Percentiles rank a stretch among this genome's conserved stretches.
Conservation (phyloP, 805 yeast species). For the Hanseniaspora occidentalis region DNA sequence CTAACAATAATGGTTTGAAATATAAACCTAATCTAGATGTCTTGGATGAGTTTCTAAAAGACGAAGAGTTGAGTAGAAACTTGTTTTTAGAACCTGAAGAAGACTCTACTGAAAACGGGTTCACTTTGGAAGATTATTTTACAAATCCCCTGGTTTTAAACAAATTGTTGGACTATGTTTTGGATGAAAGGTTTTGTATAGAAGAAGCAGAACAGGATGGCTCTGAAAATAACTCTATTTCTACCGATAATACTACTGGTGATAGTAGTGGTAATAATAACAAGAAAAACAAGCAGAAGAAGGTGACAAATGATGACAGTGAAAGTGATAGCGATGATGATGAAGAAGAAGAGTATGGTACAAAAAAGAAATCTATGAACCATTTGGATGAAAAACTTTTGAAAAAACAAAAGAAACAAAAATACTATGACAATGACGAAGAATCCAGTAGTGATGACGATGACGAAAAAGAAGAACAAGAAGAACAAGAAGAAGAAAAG, state of each 20-base stretch:
- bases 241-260: constrained; percentile 3
- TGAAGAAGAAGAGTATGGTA: constrained; percentile 10
- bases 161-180: constrained; percentile 56
- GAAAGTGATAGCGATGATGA: constrained; percentile 8
- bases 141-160: constrained; percentile 65
- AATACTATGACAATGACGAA: constrained; percentile 12
- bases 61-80: constrained; percentile 63
- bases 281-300: constrained; percentile 10
- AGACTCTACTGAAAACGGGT: constrained; percentile 2
- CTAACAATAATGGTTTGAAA: constrained; percentile 1
- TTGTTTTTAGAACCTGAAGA: constrained; percentile 26
- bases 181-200: constrained; percentile 20
- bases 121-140: constrained; percentile 61
- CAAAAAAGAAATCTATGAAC: constrained; percentile 12
- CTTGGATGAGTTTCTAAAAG: constrained; percentile 55
- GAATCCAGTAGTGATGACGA: constrained; percentile 10
- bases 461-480: constrained; percentile 14
- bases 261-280: neutral
- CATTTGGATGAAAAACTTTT: constrained; percentile 17
- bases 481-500: constrained; percentile 21
- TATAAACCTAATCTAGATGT: constrained; percentile 30
- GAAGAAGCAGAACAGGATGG: constrained; percentile 7
- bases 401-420: constrained; percentile 20
- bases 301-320: constrained; percentile 7
- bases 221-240: no score